Evolutionary conservation across 164 flowering plant species (phyloP), one percentile per base, ranked within the genome.

Genomic region (Tinospora cordifolia): DNA sequence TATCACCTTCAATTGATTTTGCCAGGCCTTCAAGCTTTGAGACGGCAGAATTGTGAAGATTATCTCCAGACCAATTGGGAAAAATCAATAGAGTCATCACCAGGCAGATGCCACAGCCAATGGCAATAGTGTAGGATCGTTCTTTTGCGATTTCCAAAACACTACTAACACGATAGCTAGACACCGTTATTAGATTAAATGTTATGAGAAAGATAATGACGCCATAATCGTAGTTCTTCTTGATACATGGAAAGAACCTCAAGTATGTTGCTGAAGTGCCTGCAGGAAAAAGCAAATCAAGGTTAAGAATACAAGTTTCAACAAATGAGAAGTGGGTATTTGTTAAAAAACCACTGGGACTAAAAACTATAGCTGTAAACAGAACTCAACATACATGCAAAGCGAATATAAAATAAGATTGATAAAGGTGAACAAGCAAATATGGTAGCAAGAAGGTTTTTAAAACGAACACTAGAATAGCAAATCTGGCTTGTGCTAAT

Each of bases 151-250:
- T 79, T 54, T 78, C 78, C 63, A 89, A n/a, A 14, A 89, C 92
- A 68, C 87, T 83, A 10, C 81, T 80, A 7, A 85, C 79, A 0
- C 95, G 87, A 68, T 77, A 91, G 77, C 98, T 91, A 2, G 96
- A 90, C 7, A 88, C 92, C 0, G 92, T 84, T 14, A 91, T 90
- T 75, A 94, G 75, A 71, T 91, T 94, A 66, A 90, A 94, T 9
- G 98, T 94, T 80, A 94, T 63, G 25, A 91, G 83, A 79, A 94
- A 94, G 57, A 91, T 91, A 64, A 94, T 81, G 0, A 94, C 86
- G 0, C 97, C 97, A 75, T 94, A 91, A 69, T 91, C 97, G 54
- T 85, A 94, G 70, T 94, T 87, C 80, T 84, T 91, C 89, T 90
- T 91, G 74, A 94, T 84, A 34, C 74, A 75, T 0, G 96, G 94